phyloP scores from a whole-genome alignment of 202 grass and related monocot genomes.

The Hordeum pubiflorum region DNA sequence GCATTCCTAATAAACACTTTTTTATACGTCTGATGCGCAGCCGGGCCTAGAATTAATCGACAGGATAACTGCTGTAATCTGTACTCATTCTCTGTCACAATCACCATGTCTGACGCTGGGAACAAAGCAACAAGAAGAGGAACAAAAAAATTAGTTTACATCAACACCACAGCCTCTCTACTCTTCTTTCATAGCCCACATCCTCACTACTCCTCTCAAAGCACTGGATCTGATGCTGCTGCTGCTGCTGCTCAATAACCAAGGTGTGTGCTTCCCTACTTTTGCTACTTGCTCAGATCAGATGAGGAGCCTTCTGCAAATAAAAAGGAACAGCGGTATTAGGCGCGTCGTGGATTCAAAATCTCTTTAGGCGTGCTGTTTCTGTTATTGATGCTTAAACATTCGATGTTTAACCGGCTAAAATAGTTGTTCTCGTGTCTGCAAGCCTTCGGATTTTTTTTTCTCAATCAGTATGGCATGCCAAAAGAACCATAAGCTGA shows the following conservation, averaged over 20 bases:
- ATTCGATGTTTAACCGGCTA: no score
- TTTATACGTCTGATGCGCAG: no score
- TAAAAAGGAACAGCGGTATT: neutral
- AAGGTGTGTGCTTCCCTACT: slow-evolving; percentile 5
- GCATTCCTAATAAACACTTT: no score
- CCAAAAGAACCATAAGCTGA: neutral
- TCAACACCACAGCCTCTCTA: neutral
- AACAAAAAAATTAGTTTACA: no score
- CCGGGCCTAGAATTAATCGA: no score
- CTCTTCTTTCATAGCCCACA: no score
- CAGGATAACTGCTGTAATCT: no score
- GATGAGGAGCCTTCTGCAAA: no score
- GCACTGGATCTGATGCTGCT: neutral
- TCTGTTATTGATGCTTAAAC: neutral
- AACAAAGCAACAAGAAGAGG: no score
- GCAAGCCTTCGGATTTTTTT: neutral
- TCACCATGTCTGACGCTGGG: no score
- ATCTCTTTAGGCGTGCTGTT: neutral
- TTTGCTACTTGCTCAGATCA: neutral
- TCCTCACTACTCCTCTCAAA: neutral
- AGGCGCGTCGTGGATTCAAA: neutral
- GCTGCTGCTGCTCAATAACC: neutral
- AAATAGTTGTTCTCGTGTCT: no score
- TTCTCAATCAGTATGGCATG: neutral
- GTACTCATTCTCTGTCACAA: no score